Evolutionary conservation across 768 basidiomycete genomes (phyloP).

Genomic region (Lactifluus subvellereus): DNA sequence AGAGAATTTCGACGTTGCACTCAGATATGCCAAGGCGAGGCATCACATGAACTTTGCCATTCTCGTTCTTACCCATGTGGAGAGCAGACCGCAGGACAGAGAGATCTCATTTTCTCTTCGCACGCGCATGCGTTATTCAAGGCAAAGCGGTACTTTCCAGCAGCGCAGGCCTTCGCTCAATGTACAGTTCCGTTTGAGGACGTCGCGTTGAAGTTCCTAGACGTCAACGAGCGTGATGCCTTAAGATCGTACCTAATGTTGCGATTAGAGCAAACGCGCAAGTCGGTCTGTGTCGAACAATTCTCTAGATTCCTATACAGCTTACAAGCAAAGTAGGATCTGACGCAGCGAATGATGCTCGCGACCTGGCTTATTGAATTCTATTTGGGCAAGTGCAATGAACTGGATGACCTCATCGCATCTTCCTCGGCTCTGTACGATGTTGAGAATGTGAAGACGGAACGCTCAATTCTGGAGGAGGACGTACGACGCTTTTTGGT

Average conservation of each 20-base stretch:
- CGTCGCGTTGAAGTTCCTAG: constrained; percentile 84
- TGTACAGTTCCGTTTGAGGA: constrained; percentile 87
- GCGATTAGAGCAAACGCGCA: constrained; percentile 77
- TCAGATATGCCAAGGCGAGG: constrained; percentile 74
- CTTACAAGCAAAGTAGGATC: constrained; percentile 47
- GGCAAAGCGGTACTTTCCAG: constrained; percentile 78
- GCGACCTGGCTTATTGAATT: constrained; percentile 99
- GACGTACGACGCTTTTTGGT: constrained; percentile 90
- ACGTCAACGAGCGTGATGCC: constrained; percentile 85
- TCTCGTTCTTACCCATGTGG: not conserved
- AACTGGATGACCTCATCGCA: constrained; percentile 89
- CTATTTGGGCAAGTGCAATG: constrained; percentile 93
- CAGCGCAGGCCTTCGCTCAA: constrained; percentile 89
- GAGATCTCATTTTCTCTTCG: constrained; percentile 74
- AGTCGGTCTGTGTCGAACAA: constrained; percentile 49
- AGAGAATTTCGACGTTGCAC: constrained; percentile 68
- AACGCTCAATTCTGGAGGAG: constrained; percentile 81
- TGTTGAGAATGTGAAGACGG: constrained; percentile 76
- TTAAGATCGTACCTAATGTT: constrained; percentile 86
- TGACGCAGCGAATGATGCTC: constrained; percentile 93
- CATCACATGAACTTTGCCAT: not conserved
- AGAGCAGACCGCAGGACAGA: constrained; percentile 76
- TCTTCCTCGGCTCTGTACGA: constrained; percentile 79
- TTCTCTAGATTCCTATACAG: not conserved
- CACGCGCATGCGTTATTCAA: constrained; percentile 80